Evolutionary conservation across 139 green algal species (phyloP), one percentile per base, ranked within the genome.

Genomic region (Chlamydomonas incerta): DNA sequence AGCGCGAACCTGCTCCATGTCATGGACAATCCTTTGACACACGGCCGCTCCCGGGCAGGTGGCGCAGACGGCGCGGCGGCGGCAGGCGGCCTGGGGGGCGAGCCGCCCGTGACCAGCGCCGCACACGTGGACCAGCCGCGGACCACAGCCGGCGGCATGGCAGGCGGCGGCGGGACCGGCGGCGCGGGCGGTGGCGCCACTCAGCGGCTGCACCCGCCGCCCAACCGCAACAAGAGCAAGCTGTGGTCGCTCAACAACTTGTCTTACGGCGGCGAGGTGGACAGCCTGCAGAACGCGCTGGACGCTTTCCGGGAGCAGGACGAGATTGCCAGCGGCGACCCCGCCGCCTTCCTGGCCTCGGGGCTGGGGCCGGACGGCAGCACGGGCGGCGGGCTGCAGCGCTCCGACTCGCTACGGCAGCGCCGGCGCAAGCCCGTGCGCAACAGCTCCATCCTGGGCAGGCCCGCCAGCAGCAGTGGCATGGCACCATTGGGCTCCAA

Each of bases 241-340:
- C 83, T 95, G 29, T 95, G 91, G 89, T 90, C 81, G 26, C 29
- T 85, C 8, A 75, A 75, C 33, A 87, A 90, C 1, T 71, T 91
- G 57, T 91, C 88, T 14, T 91, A 80, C 50, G 79, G 79, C 2
- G 93, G 90, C 1, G 90, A 94, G 57, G 91, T 92, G 74, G 90
- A 92, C 80, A 90, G 81, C 75, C 74, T 88, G 69, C 93, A 96
- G 89, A 95, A 96, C 76, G 94, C 94, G 21, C 85, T 96, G 60
- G 92, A 96, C 21, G 93, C 93, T 26, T 95, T 96, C 81, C 80
- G 89, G 65, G 90, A 74, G 63, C 81, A 88, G 57, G 74, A 82
- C 35, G 72, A 88, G 34, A 83, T 79, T 21, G 63, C 52, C 33
- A 66, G 41, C 2, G 77, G 77, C 41, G 77, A 83, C 50, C 74